Evolutionary conservation across 106 monocot species (phyloP), one percentile per base, ranked within the genome.

Genomic region (Dactylorhiza incarnata): DNA sequence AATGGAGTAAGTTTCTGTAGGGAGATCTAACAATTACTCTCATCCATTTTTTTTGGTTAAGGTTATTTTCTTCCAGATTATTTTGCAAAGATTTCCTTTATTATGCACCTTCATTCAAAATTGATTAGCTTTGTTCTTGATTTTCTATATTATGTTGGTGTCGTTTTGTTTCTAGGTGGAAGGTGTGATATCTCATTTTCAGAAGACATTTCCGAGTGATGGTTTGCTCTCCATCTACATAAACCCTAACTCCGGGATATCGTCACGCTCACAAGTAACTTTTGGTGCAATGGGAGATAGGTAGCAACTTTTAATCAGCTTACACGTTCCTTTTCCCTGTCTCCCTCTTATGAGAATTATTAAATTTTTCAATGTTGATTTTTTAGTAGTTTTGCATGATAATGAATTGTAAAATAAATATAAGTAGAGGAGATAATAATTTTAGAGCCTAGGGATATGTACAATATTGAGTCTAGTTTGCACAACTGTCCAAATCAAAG

Each of bases 271-370:
- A 47, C 84, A 87, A 78, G 78, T 95, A 77, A 95, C 94, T 61
- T 95, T 95, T 86, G 94, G 94, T 77, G 94, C 94, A 44, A 95
- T 95, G 94, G 94, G 94, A 51, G 94, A 95, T 56, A 95, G 94
- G 94, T 95, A 81, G 29, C 45, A 69, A 17, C 4, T 68, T 69
- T 45, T 17, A 45, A 5, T 46, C 7, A 17, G 45, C 45, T 68
- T 68, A 45, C 15, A 68, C 29, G 1, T 44, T 68, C 11, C 1
- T 44, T 43, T 24, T 65, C 13, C 4, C n/a, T 24, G 16, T 59
- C 20, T 19, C 16, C 9, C 19, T 59, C 63, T 63, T 22, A 63
- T 25, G 22, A 26, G 22, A 63, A 63, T 20, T 63, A 63, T 63
- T 25, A 63, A 24, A 1, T 63, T 24, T 62, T 58, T 58, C 5